Evolutionary conservation across 805 yeast species (phyloP), one percentile per base, ranked within the genome.

Genomic region (Zygosaccharomyces kombuchaensis): DNA sequence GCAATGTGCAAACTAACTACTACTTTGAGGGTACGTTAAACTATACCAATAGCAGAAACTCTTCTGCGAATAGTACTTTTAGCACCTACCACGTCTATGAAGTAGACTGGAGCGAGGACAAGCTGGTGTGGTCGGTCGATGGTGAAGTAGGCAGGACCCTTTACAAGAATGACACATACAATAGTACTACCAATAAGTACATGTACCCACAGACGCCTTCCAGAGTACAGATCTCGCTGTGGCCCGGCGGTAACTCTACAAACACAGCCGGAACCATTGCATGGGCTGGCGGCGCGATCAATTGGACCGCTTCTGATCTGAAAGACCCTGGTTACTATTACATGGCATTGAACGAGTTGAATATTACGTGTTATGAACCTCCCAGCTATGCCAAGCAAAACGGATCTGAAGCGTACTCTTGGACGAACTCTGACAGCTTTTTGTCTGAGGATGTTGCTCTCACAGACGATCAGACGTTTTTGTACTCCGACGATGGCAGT

Each of bases 271-370:
- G 90, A 72, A 83, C 89, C 10, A 72, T 77, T 50, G 84, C 74
- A 46, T 89, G 90, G 90, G 86, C 96, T 30, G 96, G 96, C 68
- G 97, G 97, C 69, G 71, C 52, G 23, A 80, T 90, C 50, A 73
- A 87, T 70, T 90, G 97, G 97, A 67, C 83, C 63, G 76, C 90
- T 10, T 62, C 72, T 2, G 96, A 88, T 66, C 77, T 89, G 47
- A 58, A 72, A 49, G 71, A 84, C 46, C 77, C 82, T 42, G 96
- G 97, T n/a, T 90, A 89, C 71, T 83, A 78, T 70, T 87, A 80
- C 62, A 81, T 85, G 22, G 73, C 76, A 47, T 57, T 90, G 38
- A 72, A 81, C 57, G 73, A 76, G 36, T 72, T 87, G 30, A 71
- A 74, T 12, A 75, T 89, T 40, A 73, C 78, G 42, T 80, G 95